Evolutionary conservation across 768 basidiomycete species (phyloP).

Genomic region (Hypholoma fasciculare): DNA sequence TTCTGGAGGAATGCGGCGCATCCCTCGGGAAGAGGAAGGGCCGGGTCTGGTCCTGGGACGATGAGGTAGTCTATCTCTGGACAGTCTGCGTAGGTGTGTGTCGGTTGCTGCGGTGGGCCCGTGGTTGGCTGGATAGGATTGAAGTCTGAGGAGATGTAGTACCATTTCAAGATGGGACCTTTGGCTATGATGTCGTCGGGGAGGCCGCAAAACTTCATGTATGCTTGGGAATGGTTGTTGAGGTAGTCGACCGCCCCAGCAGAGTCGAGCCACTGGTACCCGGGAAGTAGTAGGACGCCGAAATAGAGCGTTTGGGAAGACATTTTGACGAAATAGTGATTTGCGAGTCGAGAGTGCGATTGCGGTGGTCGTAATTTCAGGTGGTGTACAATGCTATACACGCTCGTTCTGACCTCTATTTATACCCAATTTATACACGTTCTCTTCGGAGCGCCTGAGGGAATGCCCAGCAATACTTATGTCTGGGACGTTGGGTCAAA

Average conservation of each 20-base stretch:
- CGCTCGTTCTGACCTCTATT: too few species aligned
- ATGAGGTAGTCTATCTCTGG: conserved; percentile 25
- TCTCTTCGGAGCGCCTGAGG: too few species aligned
- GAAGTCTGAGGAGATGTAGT: conserved; percentile 21
- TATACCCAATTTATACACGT: too few species aligned
- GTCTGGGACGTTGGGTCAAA: too few species aligned
- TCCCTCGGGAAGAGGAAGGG: conserved; percentile 11
- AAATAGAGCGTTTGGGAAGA: conserved; percentile 5
- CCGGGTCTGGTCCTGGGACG: conserved; percentile 21
- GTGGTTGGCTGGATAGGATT: conserved; percentile 15
- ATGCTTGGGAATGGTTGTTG: conserved; percentile 17
- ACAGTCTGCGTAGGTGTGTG: conserved; percentile 18
- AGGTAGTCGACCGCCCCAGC: conserved; percentile 22
- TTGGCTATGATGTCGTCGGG: conserved; percentile 11
- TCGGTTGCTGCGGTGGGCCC: conserved; percentile 19
- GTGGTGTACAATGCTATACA: too few species aligned
- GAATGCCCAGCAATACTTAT: too few species aligned
- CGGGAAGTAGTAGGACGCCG: conserved; percentile 20
- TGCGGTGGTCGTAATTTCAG: background rate
- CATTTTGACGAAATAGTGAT: background rate
- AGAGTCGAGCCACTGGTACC: conserved; percentile 23
- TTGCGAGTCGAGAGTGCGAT: background rate
- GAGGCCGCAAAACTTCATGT: background rate
- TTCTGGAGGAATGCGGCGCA: conserved; percentile 18
- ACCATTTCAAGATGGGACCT: conserved; percentile 22